Percentiles rank a stretch among this genome's conserved stretches.
Conservation (phyloP, 371 early-diverging fungal species). For the Dichotomocladium elegans region DNA sequence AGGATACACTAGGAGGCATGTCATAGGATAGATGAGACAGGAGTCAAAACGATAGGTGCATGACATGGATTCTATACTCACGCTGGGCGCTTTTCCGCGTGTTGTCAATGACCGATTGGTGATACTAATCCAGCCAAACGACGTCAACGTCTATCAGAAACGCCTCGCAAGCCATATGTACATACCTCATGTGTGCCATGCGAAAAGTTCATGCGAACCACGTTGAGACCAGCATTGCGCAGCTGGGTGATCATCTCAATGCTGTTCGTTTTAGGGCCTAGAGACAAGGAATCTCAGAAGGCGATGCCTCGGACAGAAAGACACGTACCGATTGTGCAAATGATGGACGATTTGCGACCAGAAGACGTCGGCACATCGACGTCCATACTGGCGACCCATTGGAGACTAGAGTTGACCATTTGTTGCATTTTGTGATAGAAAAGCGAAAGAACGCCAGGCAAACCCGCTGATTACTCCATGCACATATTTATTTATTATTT, state of each 20-base stretch:
- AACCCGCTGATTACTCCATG: neutral
- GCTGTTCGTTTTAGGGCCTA: constrained; percentile 69
- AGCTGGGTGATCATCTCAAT: constrained; percentile 81
- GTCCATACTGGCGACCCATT: constrained; percentile 72
- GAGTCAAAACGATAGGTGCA: too few species aligned
- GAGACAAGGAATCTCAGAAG: neutral
- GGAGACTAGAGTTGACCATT: constrained; percentile 41
- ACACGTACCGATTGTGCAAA: constrained; percentile 75
- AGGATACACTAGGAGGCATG: constrained; percentile 24
- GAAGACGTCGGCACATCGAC: constrained; percentile 58
- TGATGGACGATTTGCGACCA: constrained; percentile 78
- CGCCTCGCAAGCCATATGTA: constrained; percentile 2
- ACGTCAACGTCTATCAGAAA: constrained; percentile 2
- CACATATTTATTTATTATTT: too few species aligned
- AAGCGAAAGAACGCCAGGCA: neutral
- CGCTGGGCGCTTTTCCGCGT: constrained; percentile 60
- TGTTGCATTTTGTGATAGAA: constrained; percentile 3
- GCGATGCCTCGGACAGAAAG: neutral
- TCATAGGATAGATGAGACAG: neutral
- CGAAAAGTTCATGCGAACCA: constrained; percentile 93
- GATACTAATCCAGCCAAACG: constrained; percentile 49
- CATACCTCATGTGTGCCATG: constrained; percentile 81
- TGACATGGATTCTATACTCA: constrained; percentile 25
- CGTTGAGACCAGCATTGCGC: constrained; percentile 89
- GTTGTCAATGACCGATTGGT: constrained; percentile 78